A percentile compares a stretch with the other conserved stretches of the same genome.
Evolutionary conservation across 306 rosid genomes (phyloP).

Genomic region (Heteromeles arbutifolia): DNA sequence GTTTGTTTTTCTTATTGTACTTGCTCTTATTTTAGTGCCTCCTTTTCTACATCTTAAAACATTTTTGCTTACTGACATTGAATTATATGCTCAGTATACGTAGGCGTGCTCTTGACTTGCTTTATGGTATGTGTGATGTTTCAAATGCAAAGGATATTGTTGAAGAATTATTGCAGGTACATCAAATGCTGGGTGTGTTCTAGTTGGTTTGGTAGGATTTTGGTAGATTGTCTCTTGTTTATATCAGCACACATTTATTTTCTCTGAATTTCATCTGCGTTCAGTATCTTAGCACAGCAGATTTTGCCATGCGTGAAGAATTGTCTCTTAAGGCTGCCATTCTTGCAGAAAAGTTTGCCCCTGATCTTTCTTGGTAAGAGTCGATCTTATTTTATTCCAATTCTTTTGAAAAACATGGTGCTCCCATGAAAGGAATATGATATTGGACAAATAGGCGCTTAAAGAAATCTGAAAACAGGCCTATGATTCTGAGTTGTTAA

Average conservation of each 20-base stretch:
- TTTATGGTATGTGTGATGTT: conserved; percentile 98
- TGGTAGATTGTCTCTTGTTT: background rate
- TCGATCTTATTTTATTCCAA: background rate
- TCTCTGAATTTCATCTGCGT: conserved; percentile 27
- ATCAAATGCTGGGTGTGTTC: background rate
- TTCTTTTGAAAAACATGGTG: background rate
- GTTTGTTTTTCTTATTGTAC: background rate
- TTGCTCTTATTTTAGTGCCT: background rate
- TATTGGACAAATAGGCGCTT: background rate
- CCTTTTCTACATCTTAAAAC: background rate
- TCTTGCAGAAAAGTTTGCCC: conserved; percentile 99
- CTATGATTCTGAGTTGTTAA: background rate
- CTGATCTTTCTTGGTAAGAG: conserved; percentile 90
- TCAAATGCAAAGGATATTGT: conserved; percentile 99
- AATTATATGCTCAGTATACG: conserved; percentile 62
- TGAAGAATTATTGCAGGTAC: conserved; percentile 94
- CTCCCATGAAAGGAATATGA: background rate
- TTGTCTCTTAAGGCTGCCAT: conserved; percentile 97
- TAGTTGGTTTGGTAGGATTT: background rate
- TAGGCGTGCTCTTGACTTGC: conserved; percentile 98
- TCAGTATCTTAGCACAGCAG: conserved; percentile 98
- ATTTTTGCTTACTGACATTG: conserved; percentile 21
- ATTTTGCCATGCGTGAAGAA: conserved; percentile 98
- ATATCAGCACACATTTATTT: conserved; percentile 15
- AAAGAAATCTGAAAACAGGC: background rate